Base-by-base conservation (phyloP, 768 basidiomycete genomes). In the Goffeauzyma gilvescens region DNA sequence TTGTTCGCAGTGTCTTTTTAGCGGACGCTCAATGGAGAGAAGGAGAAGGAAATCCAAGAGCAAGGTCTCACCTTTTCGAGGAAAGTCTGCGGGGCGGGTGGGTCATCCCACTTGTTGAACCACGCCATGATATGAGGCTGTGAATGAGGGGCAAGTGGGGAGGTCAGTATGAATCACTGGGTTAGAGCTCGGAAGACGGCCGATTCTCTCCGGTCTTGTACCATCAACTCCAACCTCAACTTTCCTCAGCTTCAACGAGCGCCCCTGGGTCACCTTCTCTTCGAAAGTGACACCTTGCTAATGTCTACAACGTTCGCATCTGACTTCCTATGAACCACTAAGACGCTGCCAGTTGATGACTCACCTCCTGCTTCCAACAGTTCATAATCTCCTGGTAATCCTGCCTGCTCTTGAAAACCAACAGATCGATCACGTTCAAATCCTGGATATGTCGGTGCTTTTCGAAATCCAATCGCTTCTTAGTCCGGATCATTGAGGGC, bases 371-470 rank as follows among this genome's bases (percentile, higher is more conserved):
- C 58, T 87, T 87, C 87, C 87, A 95, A 54, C 73, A 74, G 59
- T 95, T 95, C 71, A 93, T 70, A 40, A 79, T 79, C 70, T 95
- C 90, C 69, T 96, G 90, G 57, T 76, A 83, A 52, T 95, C 86
- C 66, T 76, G 79, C 50, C 75, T 69, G 40, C 74, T 71, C 70
- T 95, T 95, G 58, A 79, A 71, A 30, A 93, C 58, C 53, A 95
- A 69, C 33, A 90, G 67, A 61, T 98, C 86, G 59, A 96, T 75
- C 18, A 80, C 75, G 42, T 76, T 74, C 21, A 73, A 66, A 67
- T 96, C 84, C 33, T 77, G 75, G 28, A 93, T 75, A 54, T 80
- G 69, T 41, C 78, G 73, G 69, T 90, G 81, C 49, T 71, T 70
- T 64, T 96, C 90, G 52, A 90, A 96, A 45, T 76, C 74, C 53